These are phyloP conservation scores for Symbiodinium natans DNA, from an alignment of 73 alveolate species.

Conservation along the genomic window DNA sequence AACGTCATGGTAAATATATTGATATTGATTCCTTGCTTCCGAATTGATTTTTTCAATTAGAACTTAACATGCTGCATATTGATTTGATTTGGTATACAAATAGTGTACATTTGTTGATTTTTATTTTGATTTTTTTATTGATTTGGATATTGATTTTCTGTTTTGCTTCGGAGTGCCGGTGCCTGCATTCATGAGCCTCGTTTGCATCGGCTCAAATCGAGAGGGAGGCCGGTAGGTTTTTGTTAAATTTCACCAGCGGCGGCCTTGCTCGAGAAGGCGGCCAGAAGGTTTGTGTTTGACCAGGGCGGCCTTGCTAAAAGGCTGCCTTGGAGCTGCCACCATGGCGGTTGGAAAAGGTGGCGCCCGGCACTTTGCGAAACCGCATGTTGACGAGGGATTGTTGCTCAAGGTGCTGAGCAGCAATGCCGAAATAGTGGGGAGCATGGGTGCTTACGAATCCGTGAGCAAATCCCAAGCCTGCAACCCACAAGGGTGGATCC, in stretches of 20 bases:
- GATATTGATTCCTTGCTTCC: too few species aligned
- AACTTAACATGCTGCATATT: not conserved
- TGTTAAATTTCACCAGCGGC: too few species aligned
- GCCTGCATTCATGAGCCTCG: too few species aligned
- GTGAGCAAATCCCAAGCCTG: not conserved
- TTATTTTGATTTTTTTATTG: not conserved
- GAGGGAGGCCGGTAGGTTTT: too few species aligned
- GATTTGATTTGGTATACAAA: too few species aligned
- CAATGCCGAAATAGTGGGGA: not conserved
- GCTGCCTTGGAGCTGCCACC: not conserved
- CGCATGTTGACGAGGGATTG: slow-evolving; percentile 9
- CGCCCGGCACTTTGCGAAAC: not conserved
- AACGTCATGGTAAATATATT: not conserved
- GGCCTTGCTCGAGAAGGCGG: not conserved
- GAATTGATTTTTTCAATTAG: not conserved
- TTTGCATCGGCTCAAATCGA: too few species aligned
- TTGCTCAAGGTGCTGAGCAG: not conserved
- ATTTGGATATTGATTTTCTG: not conserved
- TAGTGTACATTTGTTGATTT: not conserved
- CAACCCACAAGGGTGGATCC: slow-evolving; percentile 19
- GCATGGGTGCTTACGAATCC: not conserved
- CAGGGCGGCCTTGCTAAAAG: not conserved
- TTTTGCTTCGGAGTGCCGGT: too few species aligned
- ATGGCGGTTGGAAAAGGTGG: slow-evolving; percentile 26
- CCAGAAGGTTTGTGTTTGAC: not conserved